Base-by-base conservation (phyloP, 495 filamentous ascomycete species). In the Hypomontagnella monticulosa region DNA sequence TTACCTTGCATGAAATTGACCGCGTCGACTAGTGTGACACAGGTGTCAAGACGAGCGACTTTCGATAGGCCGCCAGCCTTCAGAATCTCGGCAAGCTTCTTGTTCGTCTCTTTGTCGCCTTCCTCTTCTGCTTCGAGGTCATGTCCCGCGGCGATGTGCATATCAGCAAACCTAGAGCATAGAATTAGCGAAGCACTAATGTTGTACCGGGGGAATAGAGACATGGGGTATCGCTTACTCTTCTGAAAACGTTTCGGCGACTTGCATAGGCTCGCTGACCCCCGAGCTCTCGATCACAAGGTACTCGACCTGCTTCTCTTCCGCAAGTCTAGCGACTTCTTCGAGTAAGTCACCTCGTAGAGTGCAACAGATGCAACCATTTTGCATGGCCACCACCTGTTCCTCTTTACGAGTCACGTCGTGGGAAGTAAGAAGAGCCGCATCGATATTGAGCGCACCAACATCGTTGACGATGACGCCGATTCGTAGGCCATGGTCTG, bases 351-450 rank as follows among this genome's bases (percentile, higher is more conserved):
- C 85, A 2, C 85, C 84, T 15, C 85, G 80, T 0, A 88, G 73
- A 0, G 84, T 88, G 56, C 85, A 88, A 70, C 84, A 88, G 54
- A 88, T 88, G 57, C 85, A 88, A 5, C 84, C 85, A 41, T 88
- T 88, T 61, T 88, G 84, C 44, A 88, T 75, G 47, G 82, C 79
- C n/a, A 88, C 81, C 43, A 88, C 74, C 55, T 84, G 84, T 56
- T 87, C 83, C 44, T 83, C 75, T n/a, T 71, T 76, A 2, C 69
- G 65, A 14, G 70, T 76, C 62, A 86, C 75, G 38, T 79, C 78
- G 74, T 85, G 83, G 1, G 61, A 66, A 50, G 82, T 73, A 30
- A 87, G 81, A 4, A 86, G 77, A n/a, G 80, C 72, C 1, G 83
- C 84, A 60, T 87, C 84, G 63, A 87, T 81, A 61, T 86, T 87